Percentiles rank a stretch among this genome's conserved stretches.
These are phyloP conservation scores for Candida stauntonica DNA, from an alignment of 805 yeast species.

Conservation along the genomic window DNA sequence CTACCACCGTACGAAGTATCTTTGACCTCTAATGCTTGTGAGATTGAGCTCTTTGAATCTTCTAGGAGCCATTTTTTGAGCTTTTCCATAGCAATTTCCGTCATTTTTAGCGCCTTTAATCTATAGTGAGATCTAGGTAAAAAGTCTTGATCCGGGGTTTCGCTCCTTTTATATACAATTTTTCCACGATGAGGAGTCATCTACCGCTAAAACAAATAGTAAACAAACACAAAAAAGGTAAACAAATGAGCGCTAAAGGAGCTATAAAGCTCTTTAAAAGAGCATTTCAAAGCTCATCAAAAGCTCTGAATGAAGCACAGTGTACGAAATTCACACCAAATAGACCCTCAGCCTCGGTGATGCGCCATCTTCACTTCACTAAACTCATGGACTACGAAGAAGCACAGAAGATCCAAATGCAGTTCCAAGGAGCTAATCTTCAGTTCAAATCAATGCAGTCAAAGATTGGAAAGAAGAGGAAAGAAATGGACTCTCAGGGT, in stretches of 20 bases:
- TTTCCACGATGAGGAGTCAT: too few relatives aligned
- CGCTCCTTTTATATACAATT: not conserved
- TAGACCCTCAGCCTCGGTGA: slow-evolving; percentile 29
- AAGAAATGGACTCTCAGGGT: slow-evolving; percentile 36
- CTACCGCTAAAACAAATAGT: too few relatives aligned
- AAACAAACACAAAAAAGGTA: too few relatives aligned
- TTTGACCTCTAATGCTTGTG: slow-evolving; percentile 37
- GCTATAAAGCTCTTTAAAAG: not conserved
- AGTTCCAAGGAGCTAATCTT: slow-evolving; percentile 51
- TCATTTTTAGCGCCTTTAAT: not conserved
- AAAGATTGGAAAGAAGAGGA: slow-evolving; percentile 40
- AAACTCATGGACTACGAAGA: slow-evolving; percentile 36
- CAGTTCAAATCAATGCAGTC: slow-evolving; percentile 51
- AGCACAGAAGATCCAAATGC: slow-evolving; percentile 55
- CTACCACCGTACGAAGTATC: slow-evolving; percentile 53
- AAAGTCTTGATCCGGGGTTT: too few relatives aligned
- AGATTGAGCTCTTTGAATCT: slow-evolving; percentile 23
- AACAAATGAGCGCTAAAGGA: too few relatives aligned
- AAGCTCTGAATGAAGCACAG: not conserved
- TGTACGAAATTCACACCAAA: slow-evolving; percentile 29
- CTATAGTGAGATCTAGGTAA: too few relatives aligned
- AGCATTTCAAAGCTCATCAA: not conserved
- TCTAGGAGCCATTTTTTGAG: slow-evolving; percentile 32
- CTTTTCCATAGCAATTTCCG: slow-evolving; percentile 11
- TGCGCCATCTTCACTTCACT: slow-evolving; percentile 43